Percentiles rank a stretch among this genome's conserved stretches.
Conservation (phyloP, 73 alveolate species). For the Loxodes magnus region DNA sequence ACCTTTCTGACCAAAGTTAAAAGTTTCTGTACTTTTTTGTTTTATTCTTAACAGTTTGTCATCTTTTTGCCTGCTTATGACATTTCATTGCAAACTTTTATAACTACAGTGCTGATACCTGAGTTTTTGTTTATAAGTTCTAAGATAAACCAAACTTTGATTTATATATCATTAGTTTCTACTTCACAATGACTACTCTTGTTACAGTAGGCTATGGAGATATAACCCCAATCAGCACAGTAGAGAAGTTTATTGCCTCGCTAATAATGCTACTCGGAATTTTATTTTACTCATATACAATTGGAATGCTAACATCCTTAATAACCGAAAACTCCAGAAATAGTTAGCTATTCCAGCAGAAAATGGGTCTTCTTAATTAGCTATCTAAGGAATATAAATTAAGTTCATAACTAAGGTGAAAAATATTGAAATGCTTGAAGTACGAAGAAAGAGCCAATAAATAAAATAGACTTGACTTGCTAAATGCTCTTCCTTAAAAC, state of each 20-base stretch:
- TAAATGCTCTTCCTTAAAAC: conserved; percentile 46
- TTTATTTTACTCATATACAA: conserved; percentile 63
- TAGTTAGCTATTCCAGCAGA: not conserved
- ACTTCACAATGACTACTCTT: conserved; percentile 64
- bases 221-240: conserved; percentile 28
- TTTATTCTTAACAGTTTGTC: conserved; percentile 41
- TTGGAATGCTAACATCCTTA: conserved; percentile 63
- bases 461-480: conserved; percentile 47
- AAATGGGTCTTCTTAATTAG: not conserved
- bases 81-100: conserved; percentile 33
- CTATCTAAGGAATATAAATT: conserved; percentile 9
- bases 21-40: conserved; percentile 45
- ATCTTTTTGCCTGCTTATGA: conserved; percentile 61
- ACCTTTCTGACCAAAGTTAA: conserved; percentile 47
- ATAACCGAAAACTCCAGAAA: conserved; percentile 33
- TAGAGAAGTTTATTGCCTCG: conserved; percentile 45
- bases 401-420: conserved; percentile 1
- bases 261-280: conserved; percentile 66
- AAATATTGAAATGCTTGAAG: conserved; percentile 4
- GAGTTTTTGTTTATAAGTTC: conserved; percentile 45
- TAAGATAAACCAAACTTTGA: conserved; percentile 16
- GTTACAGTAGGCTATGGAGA: conserved; percentile 83
- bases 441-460: conserved; percentile 9
- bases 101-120: conserved; percentile 37
- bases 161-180: conserved; percentile 35